These are phyloP conservation scores for Simplicillium sp. DNA, from an alignment of 2,329 filamentous ascomycete genomes.

Conservation along the genomic window DNA sequence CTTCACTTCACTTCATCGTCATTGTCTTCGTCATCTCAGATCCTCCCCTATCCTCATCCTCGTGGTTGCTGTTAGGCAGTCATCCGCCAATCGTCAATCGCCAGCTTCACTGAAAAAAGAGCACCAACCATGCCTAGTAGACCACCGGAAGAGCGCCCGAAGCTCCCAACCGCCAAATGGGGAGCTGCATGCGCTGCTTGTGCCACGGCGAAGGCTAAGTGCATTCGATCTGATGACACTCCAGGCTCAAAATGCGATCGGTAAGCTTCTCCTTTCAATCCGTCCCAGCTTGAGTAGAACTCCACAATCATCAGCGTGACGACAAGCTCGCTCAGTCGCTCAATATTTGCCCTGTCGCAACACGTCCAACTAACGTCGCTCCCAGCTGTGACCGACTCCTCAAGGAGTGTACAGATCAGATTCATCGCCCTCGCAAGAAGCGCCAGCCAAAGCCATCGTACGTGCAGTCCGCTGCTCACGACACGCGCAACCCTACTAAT, in stretches of 20 bases:
- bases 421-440: slow-evolving; percentile 42
- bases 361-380: background rate
- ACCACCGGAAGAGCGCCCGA: slow-evolving; percentile 13
- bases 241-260: slow-evolving; percentile 34
- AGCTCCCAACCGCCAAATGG: slow-evolving; percentile 33
- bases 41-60: no score
- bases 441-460: slow-evolving; percentile 40
- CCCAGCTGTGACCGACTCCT: slow-evolving; percentile 36
- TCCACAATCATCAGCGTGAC: no score
- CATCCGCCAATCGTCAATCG: no score
- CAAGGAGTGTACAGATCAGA: slow-evolving; percentile 36
- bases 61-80: no score
- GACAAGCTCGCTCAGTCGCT: no score
- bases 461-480: slow-evolving; percentile 14
- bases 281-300: no score
- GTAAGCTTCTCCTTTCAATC: slow-evolving; percentile 15
- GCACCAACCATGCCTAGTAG: slow-evolving; percentile 3
- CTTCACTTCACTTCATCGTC: no score
- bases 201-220: slow-evolving; percentile 40
- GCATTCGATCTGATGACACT: slow-evolving; percentile 29
- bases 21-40: no score
- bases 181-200: slow-evolving; percentile 39
- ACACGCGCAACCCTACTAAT: no score
- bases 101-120: no score
- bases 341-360: no score